Base-by-base conservation (phyloP, 2,329 filamentous ascomycete genomes). In the Metarhizium guizhouense region DNA sequence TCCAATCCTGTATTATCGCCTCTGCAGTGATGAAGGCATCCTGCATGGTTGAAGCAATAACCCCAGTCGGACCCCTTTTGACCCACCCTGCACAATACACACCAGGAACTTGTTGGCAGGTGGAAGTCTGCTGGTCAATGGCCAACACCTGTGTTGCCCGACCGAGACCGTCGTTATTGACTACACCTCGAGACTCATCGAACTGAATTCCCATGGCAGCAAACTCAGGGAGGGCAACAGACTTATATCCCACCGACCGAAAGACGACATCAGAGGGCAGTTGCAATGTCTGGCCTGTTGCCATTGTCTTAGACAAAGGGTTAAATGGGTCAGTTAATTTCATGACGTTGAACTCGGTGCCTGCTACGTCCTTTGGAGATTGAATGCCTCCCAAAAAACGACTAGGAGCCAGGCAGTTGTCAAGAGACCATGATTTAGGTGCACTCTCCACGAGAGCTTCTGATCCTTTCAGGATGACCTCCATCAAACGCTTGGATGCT, bases 71-170 rank as follows among this genome's bases (percentile, higher is more conserved):
- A 0, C 94, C 94, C 40, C 87, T 83, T 74, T 97, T 97, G 10
- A 96, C 91, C 94, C 94, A 99, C 0, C 94, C 94, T 16, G 93
- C 88, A 61, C 91, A 95, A 72, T 99, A 99, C 32, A 96, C 71
- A 0, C 93, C 90, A 0, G 86, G 83, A 66, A 61, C 75, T 64
- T 58, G 78, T 71, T 61, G 75, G n/a, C 16, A 18, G n/a, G 38
- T 20, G 63, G 53, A 76, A 64, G 57, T 69, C 60, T 61, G 69
- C 60, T 67, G 58, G 60, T 54, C 64, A 47, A 58, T 64, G 13
- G 45, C 20, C 57, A 56, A 65, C 63, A 13, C 60, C 70, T 63
- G 62, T 55, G 68, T 68, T 20, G 95, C 82, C 52, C 94, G 84
- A 0, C 94, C 94, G 36, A 83, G 73, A 1, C 85, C 82, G 67